Evolutionary conservation across 495 filamentous ascomycete species (phyloP).

Genomic region (Lepraria neglecta): DNA sequence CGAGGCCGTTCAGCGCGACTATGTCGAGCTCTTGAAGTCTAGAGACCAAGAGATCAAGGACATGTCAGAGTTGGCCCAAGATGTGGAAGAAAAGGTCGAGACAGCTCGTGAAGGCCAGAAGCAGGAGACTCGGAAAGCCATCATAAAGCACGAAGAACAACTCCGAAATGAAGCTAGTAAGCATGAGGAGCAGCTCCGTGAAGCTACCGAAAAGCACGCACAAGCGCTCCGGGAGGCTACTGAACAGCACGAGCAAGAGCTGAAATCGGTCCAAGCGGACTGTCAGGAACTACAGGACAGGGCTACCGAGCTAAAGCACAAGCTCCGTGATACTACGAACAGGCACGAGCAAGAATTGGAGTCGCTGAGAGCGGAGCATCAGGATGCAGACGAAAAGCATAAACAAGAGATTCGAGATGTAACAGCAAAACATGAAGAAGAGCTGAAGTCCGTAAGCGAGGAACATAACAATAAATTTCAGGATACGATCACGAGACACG

Average conservation of each 20-base stretch:
- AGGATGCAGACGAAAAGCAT: constrained; percentile 1
- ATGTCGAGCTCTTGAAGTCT: constrained; percentile 14
- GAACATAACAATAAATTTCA: not conserved
- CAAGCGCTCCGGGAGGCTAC: not conserved
- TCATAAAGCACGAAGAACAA: constrained; percentile 4
- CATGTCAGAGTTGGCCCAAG: constrained; percentile 13
- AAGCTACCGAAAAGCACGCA: not conserved
- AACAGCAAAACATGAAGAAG: constrained; percentile 7
- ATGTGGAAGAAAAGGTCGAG: constrained; percentile 12
- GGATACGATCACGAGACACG: constrained; percentile 8
- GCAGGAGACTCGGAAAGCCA: not conserved
- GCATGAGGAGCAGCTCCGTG: constrained; percentile 13
- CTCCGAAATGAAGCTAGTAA: not conserved
- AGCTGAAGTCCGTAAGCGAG: not conserved
- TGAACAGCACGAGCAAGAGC: constrained; percentile 14
- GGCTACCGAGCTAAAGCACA: constrained; percentile 9
- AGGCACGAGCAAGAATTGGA: constrained; percentile 9
- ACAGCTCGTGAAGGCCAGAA: constrained; percentile 6
- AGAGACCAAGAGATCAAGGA: constrained; percentile 16
- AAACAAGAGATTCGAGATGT: constrained; percentile 6
- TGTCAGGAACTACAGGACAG: constrained; percentile 11
- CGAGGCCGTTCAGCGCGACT: constrained; percentile 4
- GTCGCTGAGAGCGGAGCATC: not conserved
- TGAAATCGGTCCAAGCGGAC: not conserved
- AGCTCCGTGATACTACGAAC: constrained; percentile 3